phyloP scores from a whole-genome alignment of 345 rosid species.

The Gossypium australe region DNA sequence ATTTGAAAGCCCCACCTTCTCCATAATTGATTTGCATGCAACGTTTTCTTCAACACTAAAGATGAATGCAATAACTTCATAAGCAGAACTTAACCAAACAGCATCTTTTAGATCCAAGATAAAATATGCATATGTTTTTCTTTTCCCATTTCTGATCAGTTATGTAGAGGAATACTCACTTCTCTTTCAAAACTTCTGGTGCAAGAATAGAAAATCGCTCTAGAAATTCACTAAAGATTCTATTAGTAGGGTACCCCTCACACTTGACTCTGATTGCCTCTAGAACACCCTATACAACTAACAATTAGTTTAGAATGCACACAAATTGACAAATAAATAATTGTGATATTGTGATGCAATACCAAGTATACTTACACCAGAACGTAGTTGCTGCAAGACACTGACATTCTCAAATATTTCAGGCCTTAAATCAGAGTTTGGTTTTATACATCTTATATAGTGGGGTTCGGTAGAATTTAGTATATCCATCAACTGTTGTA shows the following conservation, averaged over 20 bases:
- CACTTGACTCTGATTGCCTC: constrained; percentile 93
- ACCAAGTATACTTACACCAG: constrained; percentile 60
- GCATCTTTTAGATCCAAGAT: constrained; percentile 17
- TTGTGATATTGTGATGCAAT: background rate
- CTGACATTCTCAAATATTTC: constrained; percentile 48
- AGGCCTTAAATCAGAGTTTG: constrained; percentile 63
- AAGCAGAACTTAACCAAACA: constrained; percentile 9
- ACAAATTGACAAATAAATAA: constrained; percentile 11
- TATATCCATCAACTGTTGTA: constrained; percentile 87
- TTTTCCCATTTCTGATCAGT: background rate
- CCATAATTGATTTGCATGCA: constrained; percentile 74
- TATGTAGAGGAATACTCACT: constrained; percentile 39
- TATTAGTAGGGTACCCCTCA: constrained; percentile 75
- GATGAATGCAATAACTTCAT: constrained; percentile 18
- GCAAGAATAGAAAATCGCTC: constrained; percentile 59
- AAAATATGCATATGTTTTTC: background rate
- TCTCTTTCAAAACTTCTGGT: constrained; percentile 47
- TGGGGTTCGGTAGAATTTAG: constrained; percentile 83
- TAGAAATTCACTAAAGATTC: constrained; percentile 63
- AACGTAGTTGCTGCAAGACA: constrained; percentile 82
- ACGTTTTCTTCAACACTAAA: constrained; percentile 62
- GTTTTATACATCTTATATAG: constrained; percentile 93
- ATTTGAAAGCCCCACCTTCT: constrained; percentile 53
- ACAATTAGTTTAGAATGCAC: constrained; percentile 18
- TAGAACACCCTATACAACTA: constrained; percentile 73